phyloP scores from a whole-genome alignment of 768 basidiomycete genomes.

The Glaciozyma antarctica region DNA sequence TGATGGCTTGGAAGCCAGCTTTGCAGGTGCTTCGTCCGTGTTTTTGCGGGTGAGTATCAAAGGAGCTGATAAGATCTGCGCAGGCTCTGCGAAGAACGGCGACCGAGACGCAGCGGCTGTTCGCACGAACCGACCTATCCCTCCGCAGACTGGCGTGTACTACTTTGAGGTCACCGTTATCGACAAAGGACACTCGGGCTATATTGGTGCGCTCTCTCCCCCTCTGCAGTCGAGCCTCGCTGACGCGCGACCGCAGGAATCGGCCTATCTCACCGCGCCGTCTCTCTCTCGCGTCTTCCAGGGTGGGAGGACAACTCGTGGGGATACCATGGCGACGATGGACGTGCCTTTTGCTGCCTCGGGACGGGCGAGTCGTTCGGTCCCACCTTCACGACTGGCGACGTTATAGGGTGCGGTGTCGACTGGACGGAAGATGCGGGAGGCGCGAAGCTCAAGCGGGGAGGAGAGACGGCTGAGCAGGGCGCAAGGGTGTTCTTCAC shows the following conservation, averaged over 20 bases:
- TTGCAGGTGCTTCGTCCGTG: constrained; percentile 7
- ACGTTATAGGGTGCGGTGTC: constrained; percentile 83
- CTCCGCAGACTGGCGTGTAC: constrained; percentile 77
- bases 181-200: constrained; percentile 67
- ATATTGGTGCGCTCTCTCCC: constrained; percentile 46
- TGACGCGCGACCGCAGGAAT: constrained; percentile 51
- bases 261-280: constrained; percentile 59
- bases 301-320: constrained; percentile 64
- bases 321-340: constrained; percentile 91
- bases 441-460: constrained; percentile 33
- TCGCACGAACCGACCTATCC: constrained; percentile 65
- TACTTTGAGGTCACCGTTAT: constrained; percentile 86
- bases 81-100: constrained; percentile 39
- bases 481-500: constrained; percentile 70
- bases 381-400: constrained; percentile 69
- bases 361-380: constrained; percentile 60
- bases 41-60: not conserved
- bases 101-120: constrained; percentile 80
- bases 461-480: constrained; percentile 7
- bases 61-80: not conserved
- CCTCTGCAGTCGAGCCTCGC: not conserved
- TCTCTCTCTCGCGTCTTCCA: constrained; percentile 64
- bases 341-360: constrained; percentile 63
- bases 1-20: constrained; percentile 14
- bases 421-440: constrained; percentile 54